Conservation (phyloP, 306 rosid species). For the Prunus davidiana region DNA sequence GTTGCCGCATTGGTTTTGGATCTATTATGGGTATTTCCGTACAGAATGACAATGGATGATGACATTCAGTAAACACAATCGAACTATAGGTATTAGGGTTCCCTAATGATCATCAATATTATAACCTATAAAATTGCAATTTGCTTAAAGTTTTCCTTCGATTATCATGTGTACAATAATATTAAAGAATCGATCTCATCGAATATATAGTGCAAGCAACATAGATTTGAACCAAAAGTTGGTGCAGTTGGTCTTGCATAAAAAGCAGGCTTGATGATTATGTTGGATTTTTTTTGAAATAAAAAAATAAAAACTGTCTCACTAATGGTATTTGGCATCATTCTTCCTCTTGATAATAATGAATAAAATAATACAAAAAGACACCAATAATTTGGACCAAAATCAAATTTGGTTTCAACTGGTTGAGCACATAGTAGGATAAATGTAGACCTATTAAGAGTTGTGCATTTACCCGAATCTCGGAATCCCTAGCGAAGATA, state of each 20-base stretch:
- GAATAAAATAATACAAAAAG: neutral
- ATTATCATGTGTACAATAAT: neutral
- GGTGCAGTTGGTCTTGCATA: constrained; percentile 7
- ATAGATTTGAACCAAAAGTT: constrained; percentile 6
- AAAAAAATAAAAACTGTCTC: neutral
- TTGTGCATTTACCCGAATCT: too few relatives aligned
- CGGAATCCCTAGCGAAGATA: too few relatives aligned
- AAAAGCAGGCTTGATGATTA: neutral
- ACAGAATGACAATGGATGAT: neutral
- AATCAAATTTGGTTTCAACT: neutral
- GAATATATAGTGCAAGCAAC: neutral
- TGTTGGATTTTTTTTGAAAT: neutral
- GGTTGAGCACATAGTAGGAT: neutral
- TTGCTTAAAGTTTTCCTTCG: neutral
- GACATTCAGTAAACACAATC: constrained; percentile 1
- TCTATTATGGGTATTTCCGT: neutral
- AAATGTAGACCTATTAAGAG: neutral
- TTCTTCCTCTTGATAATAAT: neutral
- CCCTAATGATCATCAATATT: neutral
- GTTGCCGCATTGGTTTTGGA: neutral
- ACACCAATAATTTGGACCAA: neutral
- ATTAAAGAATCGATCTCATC: neutral
- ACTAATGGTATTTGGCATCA: neutral
- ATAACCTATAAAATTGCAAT: neutral
- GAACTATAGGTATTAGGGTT: neutral